A percentile compares a stretch with the other conserved stretches of the same genome.
Conservation (phyloP, 805 yeast species). For the Kodamaea laetipori region DNA sequence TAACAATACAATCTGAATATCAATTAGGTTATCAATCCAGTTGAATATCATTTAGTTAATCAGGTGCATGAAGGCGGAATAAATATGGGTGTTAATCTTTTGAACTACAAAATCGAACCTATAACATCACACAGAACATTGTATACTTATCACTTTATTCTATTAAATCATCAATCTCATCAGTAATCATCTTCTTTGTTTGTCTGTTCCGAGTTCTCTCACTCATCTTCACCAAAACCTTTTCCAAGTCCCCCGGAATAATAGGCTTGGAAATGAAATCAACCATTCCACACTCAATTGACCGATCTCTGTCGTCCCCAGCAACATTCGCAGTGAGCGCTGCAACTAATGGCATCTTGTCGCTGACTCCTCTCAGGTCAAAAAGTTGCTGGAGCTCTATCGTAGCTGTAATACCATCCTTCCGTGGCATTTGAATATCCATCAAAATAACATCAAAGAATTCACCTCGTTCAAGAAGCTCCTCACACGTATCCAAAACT, state of each 20-base stretch:
- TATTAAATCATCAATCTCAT: no score
- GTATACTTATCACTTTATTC: no score
- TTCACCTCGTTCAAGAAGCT: conserved; percentile 22
- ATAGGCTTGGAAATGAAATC: conserved; percentile 57
- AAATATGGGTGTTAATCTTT: no score
- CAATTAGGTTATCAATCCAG: no score
- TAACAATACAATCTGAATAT: no score
- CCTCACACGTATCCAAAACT: conserved; percentile 40
- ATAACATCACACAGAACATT: no score
- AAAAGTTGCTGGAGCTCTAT: conserved; percentile 38
- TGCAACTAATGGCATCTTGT: conserved; percentile 39
- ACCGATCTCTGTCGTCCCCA: conserved; percentile 51
- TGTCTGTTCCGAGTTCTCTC: neutral
- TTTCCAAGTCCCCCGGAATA: conserved; percentile 45
- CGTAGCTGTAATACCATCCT: conserved; percentile 59
- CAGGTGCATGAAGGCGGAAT: no score
- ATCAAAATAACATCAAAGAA: conserved; percentile 55
- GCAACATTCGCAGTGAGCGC: conserved; percentile 58
- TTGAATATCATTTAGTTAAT: no score
- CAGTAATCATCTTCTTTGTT: no score
- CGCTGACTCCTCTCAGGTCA: conserved; percentile 17
- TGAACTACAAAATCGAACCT: no score
- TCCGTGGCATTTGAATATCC: conserved; percentile 58
- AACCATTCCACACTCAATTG: conserved; percentile 52
- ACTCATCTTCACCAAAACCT: conserved; percentile 29